phyloP scores from a whole-genome alignment of 176 grass and related monocot genomes.

The Rhipidocladum racemiflorum region DNA sequence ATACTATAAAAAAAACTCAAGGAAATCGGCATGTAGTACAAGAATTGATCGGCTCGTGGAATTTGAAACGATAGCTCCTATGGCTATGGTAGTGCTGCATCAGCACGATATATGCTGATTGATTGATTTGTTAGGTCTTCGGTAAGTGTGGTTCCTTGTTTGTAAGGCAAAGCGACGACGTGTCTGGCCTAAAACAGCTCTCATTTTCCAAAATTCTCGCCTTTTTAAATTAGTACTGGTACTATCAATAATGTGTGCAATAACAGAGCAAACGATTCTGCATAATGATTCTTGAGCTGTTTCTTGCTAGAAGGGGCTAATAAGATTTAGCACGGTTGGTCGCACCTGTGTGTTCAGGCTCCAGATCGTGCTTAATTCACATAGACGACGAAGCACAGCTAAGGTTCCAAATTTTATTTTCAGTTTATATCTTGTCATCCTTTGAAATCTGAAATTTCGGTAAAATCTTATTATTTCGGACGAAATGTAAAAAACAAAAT shows the following conservation, averaged over 20 bases:
- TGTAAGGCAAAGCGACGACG: neutral
- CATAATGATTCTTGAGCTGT: neutral
- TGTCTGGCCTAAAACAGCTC: neutral
- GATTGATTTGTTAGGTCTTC: slow-evolving; percentile 18
- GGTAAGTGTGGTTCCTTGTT: slow-evolving; percentile 2
- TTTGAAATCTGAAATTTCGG: too few relatives aligned
- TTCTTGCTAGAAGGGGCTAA: neutral
- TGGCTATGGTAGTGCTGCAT: neutral
- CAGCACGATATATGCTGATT: neutral
- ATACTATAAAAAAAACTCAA: too few relatives aligned
- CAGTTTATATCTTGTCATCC: too few relatives aligned
- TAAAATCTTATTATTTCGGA: too few relatives aligned
- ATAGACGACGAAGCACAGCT: neutral
- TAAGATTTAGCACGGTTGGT: neutral
- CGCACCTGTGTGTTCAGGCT: too few relatives aligned
- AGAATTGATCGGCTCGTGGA: neutral
- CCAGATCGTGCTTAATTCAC: neutral
- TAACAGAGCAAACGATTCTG: neutral
- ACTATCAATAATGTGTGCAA: neutral
- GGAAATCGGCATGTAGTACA: too few relatives aligned
- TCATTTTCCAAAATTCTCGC: neutral
- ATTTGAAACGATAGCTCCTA: neutral
- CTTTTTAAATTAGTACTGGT: neutral
- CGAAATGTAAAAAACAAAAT: too few relatives aligned
- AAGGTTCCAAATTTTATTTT: too few relatives aligned